Base-by-base conservation (phyloP, 1,139 yeast genomes). In the Magnusiomyces magnusii region DNA sequence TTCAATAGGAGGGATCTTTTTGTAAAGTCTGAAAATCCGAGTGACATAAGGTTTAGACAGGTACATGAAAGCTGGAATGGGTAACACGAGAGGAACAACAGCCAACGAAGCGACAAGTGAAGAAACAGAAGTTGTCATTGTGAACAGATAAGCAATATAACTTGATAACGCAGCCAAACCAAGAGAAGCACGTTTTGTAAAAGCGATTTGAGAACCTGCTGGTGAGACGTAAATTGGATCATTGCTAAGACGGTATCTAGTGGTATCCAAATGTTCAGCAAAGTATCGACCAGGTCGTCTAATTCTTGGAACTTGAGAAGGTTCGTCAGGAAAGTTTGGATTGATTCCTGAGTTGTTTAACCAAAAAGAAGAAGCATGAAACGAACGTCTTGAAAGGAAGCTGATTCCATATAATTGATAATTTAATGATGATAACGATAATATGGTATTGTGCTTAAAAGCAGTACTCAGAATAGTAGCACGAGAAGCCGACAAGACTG, bases 41-140 rank as follows among this genome's bases (percentile, higher is more conserved):
- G 89, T 78, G 31, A 88, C 95, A 64, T 86, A 86, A 57, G 88
- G 84, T 53, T 77, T 76, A 1, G 90, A 82, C 59, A 84, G 77
- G 67, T 78, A 83, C 60, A 84, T 74, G 3, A 77, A 66, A 44
- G 77, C 65, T 0, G 87, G 84, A 59, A 84, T 76, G 52, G 85
- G 84, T 56, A 85, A 76, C 57, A 82, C 76, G 1, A 81, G 76
- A n/a, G 87, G 80, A 51, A 81, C 80, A 56, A 75, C 76, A 66
- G 84, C 78, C 57, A 84, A 69, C 58, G 83, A 79, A 28, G 58
- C 58, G 19, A 63, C 63, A 31, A 39, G 17, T 10, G 39, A 15
- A 31, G 34, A 23, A 41, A 50, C 31, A 2, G 64, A 62, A 47
- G 68, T 63, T 54, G 69, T 63, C 27, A 66, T 67, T 23, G 67